Percentiles rank a stretch among this genome's conserved stretches.
phyloP scores from a whole-genome alignment of 495 filamentous ascomycete genomes.

The Bombardia bombarda region DNA sequence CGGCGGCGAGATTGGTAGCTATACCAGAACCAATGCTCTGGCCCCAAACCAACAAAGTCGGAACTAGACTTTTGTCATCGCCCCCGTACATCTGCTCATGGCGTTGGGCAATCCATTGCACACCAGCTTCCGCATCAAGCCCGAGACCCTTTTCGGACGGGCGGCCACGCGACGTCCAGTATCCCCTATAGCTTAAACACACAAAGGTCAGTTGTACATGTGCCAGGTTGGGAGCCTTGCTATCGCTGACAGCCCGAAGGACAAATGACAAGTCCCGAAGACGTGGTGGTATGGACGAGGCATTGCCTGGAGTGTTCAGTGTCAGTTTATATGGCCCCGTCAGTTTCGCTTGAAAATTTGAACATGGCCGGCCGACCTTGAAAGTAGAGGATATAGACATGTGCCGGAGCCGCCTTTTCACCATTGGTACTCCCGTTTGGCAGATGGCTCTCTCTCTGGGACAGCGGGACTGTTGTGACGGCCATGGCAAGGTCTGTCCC shows the following conservation, averaged over 20 bases:
- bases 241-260: conserved; percentile 32
- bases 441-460: neutral
- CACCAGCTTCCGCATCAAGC: conserved; percentile 53
- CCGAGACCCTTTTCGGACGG: conserved; percentile 60
- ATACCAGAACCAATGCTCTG: conserved; percentile 66
- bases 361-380: conserved; percentile 43
- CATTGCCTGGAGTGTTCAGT: conserved; percentile 47
- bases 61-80: conserved; percentile 10
- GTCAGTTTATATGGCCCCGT: neutral
- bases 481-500: conserved; percentile 53
- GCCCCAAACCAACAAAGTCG: conserved; percentile 63
- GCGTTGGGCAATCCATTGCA: conserved; percentile 43
- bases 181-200: conserved; percentile 67
- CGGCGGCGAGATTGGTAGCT: conserved; percentile 42
- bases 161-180: conserved; percentile 68
- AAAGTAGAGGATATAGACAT: conserved; percentile 50
- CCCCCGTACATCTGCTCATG: conserved; percentile 17
- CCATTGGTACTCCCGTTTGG: neutral
- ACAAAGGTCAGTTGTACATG: conserved; percentile 44
- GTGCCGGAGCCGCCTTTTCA: conserved; percentile 3
- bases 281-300: conserved; percentile 59
- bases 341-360: too few species aligned
- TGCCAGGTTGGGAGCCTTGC: conserved; percentile 11
- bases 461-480: conserved; percentile 33
- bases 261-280: conserved; percentile 58